These are phyloP conservation scores for Globisporangium camurandrum DNA, from an alignment of 352 stramenopile genomes.

Conservation along the genomic window DNA sequence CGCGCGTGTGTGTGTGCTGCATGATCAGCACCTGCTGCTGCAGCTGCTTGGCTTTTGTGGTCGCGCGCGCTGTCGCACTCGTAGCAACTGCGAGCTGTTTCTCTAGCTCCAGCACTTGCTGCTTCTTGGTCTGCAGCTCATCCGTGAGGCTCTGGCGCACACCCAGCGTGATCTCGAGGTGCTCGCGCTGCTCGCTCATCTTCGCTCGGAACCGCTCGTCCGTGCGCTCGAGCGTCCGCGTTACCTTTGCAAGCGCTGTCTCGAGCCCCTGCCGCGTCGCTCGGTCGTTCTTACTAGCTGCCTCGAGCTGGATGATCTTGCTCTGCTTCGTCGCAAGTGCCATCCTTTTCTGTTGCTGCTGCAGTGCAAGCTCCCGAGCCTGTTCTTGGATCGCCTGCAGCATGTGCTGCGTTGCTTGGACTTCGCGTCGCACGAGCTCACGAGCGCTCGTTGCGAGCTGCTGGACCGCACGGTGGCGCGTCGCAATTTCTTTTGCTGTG, in stretches of 20 bases:
- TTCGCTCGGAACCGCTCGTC: slow-evolving; percentile 21
- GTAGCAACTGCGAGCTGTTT: slow-evolving; percentile 11
- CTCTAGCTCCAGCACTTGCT: slow-evolving; percentile 36
- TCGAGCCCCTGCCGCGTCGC: slow-evolving; percentile 42
- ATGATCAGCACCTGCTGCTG: slow-evolving; percentile 48
- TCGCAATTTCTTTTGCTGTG: slow-evolving; percentile 11
- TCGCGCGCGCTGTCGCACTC: slow-evolving; percentile 13
- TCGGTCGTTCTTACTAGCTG: slow-evolving; percentile 42
- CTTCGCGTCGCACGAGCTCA: slow-evolving; percentile 14
- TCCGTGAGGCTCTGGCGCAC: slow-evolving; percentile 45
- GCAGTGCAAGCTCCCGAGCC: slow-evolving; percentile 34
- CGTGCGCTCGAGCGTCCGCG: slow-evolving; percentile 25
- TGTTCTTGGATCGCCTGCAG: slow-evolving; percentile 28
- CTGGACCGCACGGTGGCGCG: slow-evolving; percentile 11
- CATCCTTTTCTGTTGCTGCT: slow-evolving; percentile 37
- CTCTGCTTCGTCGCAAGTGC: slow-evolving; percentile 38
- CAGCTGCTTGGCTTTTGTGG: slow-evolving; percentile 28
- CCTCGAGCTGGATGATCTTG: slow-evolving; percentile 45
- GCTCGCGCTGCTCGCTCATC: slow-evolving; percentile 46
- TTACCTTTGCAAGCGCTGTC: slow-evolving; percentile 26
- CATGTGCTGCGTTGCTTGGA: slow-evolving; percentile 24
- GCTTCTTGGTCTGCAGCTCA: slow-evolving; percentile 44
- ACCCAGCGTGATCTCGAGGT: slow-evolving; percentile 49
- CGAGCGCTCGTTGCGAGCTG: slow-evolving; percentile 8
- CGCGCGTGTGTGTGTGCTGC: slow-evolving; percentile 37